Base-by-base conservation (phyloP, 1,139 yeast species). In the Kurtzmaniella quercitrusa region DNA sequence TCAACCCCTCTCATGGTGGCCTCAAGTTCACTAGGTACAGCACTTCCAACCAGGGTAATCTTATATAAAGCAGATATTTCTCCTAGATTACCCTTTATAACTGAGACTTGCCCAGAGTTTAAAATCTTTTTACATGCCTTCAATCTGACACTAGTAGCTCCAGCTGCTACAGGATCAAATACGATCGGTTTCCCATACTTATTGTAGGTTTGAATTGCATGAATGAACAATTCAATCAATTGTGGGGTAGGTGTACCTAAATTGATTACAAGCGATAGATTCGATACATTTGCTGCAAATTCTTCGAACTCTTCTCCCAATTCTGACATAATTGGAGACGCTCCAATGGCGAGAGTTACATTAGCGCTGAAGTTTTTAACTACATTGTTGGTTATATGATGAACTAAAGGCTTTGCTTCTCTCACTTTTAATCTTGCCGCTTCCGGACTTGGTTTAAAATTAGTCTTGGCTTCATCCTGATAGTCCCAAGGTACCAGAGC, bases 291-390 rank as follows among this genome's bases (percentile, higher is more conserved):
- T 0, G 63, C 47, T 0, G 94, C 80, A 48, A 91, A 72, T 27
- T 86, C 94, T 10, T 62, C 75, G 53, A 75, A 89, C 58, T 91
- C 97, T 1, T 70, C 77, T 0, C 70, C 54, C 39, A 82, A 70
- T 55, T 88, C 95, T n/a, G 95, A 84, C 97, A 91, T 91, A 19
- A 88, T 82, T 2, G 98, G 97, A 2, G 95, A 83, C 0, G 85
- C 94, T 2, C 96, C 95, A 21, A 84, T 65, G 0, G 97, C 90
- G 44, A 91, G 66, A 0, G 94, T 81, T n/a, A 88, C 86, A 56
- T 91, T 90, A 25, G 98, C 97, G 50, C 90, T 84, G 57, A 88
- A 82, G 57, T 88, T 85, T 58, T 88, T 87, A 36, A 86, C 96
- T n/a, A 91, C 97, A 45, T 78, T 77, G 57, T 91, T 91, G 34